Evolutionary conservation across 257 asterid species (phyloP).

Genomic region (Cinchona pubescens): DNA sequence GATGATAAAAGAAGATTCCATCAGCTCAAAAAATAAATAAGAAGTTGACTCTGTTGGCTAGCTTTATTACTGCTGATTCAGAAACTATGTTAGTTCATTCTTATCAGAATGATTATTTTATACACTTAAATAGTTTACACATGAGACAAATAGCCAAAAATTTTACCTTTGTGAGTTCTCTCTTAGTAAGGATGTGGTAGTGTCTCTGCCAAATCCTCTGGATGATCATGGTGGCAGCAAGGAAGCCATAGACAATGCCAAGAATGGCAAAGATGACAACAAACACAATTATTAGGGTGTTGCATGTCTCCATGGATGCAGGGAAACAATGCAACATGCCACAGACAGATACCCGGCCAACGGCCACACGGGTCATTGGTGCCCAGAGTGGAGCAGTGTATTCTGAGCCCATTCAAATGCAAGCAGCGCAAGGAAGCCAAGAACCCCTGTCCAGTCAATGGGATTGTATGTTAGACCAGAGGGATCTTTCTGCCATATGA

Average conservation of each 20-base stretch:
- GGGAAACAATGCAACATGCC: conserved; percentile 60
- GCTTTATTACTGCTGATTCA: not conserved
- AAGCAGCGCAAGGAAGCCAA: conserved; percentile 50
- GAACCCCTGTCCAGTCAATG: conserved; percentile 37
- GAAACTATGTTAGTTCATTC: not conserved
- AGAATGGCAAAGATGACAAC: conserved; percentile 53
- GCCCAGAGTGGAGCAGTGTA: conserved; percentile 43
- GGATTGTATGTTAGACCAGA: not conserved
- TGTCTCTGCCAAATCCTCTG: conserved; percentile 67
- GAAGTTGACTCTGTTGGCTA: not conserved
- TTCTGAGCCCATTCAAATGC: conserved; percentile 44
- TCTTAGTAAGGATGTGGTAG: conserved; percentile 56
- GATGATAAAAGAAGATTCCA: too few species aligned
- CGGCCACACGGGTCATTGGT: conserved; percentile 40
- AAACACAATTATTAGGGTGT: conserved; percentile 41
- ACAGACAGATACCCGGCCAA: conserved; percentile 64
- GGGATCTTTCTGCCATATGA: conserved; percentile 8
- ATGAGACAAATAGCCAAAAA: too few species aligned
- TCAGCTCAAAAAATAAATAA: too few species aligned
- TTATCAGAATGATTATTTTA: not conserved
- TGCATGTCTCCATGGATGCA: conserved; percentile 59
- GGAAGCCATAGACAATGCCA: conserved; percentile 56
- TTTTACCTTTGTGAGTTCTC: conserved; percentile 57
- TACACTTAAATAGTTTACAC: too few species aligned
- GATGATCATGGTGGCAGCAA: conserved; percentile 55